Evolutionary conservation across 2,329 filamentous ascomycete species (phyloP), one percentile per base, ranked within the genome.

Genomic region (Claviceps sp.): DNA sequence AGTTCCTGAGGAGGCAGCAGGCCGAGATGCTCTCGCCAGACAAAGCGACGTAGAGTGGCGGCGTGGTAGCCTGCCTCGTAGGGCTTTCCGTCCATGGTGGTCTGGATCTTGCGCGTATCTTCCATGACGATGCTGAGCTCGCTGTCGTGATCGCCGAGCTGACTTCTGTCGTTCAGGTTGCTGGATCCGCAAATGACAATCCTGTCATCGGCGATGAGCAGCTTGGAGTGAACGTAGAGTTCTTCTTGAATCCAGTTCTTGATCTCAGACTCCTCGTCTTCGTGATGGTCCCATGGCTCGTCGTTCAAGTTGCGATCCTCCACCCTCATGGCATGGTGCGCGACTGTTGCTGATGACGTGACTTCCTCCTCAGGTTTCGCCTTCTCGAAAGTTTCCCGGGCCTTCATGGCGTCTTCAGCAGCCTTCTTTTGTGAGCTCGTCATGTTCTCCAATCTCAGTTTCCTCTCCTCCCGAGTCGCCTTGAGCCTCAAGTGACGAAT

Each of bases 191-290:
- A 93, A 50, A 96, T 81, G 1, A 87, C 89, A 47, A 89, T 77
- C 51, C 82, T 81, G 65, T 97, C 91, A 63, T 97, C 90, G 1
- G 85, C 85, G 58, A 96, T 91, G 58, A 93, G 77, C 38, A 96
- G 76, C 70, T 97, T 98, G 30, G 82, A 86, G 66, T 98, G 93
- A 47, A 97, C 84, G 65, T 98, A 98, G 2, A 97, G 78, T 67
- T 98, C 91, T 65, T 98, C 93, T 64, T 95, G 91, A 54, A 97
- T 84, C 73, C 93, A 94, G 63, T 94, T 88, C 51, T 85, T 78
- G 53, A 89, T 85, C 66, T 97, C 93, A 1, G 79, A 78, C 58
- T 91, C 79, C 0, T 81, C 71, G 3, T 85, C 70, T 0, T 75
- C 72, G 16, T 87, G 42, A 20, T 45, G 85, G 16, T 90, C 84